Evolutionary conservation across 768 basidiomycete genomes (phyloP).

Genomic region (Podaxis sp.): DNA sequence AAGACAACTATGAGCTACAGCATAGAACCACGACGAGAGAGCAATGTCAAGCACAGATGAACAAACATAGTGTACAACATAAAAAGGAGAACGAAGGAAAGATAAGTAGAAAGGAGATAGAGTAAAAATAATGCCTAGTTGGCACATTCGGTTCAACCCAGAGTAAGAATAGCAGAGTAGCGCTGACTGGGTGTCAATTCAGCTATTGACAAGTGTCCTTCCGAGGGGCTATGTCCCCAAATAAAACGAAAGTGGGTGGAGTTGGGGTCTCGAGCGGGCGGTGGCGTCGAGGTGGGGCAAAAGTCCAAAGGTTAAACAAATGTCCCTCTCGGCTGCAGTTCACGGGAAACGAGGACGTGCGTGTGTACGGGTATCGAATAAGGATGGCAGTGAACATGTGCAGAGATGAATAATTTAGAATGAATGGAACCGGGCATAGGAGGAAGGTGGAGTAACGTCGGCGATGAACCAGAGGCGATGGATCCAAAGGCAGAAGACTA

Average conservation of each 20-base stretch:
- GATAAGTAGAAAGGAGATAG: neutral
- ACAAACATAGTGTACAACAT: neutral
- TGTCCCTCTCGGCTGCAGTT: neutral
- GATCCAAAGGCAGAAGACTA: neutral
- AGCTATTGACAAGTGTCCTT: slow-evolving; percentile 1
- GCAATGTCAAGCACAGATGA: neutral
- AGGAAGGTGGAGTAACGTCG: neutral
- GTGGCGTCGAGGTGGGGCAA: neutral
- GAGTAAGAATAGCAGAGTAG: slow-evolving; percentile 4
- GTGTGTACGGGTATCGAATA: neutral
- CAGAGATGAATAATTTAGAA: slow-evolving; percentile 4
- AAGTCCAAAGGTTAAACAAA: neutral
- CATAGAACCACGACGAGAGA: neutral
- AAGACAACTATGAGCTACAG: slow-evolving; percentile 6
- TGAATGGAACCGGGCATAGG: neutral
- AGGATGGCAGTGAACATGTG: neutral
- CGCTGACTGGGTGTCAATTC: neutral
- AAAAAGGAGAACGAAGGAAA: neutral
- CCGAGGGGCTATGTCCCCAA: neutral
- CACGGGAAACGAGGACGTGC: neutral
- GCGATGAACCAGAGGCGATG: neutral
- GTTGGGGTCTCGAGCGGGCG: neutral
- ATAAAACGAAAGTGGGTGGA: neutral
- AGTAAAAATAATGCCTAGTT: slow-evolving; percentile 6
- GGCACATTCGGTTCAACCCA: neutral